Conservation (phyloP, 768 basidiomycete genomes). For the Boletus reticulatus region DNA sequence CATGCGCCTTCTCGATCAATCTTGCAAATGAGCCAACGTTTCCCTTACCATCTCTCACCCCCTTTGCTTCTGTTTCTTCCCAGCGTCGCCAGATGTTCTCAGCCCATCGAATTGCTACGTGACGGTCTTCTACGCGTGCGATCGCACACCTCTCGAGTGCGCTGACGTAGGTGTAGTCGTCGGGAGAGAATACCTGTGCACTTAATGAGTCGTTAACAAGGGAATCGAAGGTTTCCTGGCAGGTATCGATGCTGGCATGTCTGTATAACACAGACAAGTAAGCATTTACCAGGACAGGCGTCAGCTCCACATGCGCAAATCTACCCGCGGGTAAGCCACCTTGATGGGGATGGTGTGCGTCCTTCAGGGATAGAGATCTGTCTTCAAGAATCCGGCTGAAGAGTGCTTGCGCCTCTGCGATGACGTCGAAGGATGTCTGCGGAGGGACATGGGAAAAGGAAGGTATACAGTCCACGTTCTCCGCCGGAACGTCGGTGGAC, state of each 20-base stretch:
- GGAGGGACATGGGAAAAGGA: conserved; percentile 58
- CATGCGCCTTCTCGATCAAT: conserved; percentile 65
- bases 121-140: conserved; percentile 43
- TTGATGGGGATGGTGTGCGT: not conserved
- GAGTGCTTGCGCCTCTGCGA: conserved; percentile 65
- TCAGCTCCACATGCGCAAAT: conserved; percentile 58
- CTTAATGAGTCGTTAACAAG: conserved; percentile 31
- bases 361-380: conserved; percentile 6
- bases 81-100: conserved; percentile 69
- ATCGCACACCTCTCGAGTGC: conserved; percentile 65
- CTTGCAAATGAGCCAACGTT: conserved; percentile 35
- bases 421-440: conserved; percentile 67
- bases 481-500: conserved; percentile 6
- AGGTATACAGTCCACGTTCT: conserved; percentile 4
- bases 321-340: conserved; percentile 26
- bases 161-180: conserved; percentile 58
- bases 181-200: conserved; percentile 36
- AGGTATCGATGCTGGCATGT: conserved; percentile 50
- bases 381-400: conserved; percentile 60
- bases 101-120: conserved; percentile 49
- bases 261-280: conserved; percentile 77
- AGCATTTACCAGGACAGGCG: conserved; percentile 68
- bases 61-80: conserved; percentile 44
- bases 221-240: conserved; percentile 48
- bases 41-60: conserved; percentile 26